phyloP scores from a whole-genome alignment of 495 filamentous ascomycete species.

The Entonaema liquescens region DNA sequence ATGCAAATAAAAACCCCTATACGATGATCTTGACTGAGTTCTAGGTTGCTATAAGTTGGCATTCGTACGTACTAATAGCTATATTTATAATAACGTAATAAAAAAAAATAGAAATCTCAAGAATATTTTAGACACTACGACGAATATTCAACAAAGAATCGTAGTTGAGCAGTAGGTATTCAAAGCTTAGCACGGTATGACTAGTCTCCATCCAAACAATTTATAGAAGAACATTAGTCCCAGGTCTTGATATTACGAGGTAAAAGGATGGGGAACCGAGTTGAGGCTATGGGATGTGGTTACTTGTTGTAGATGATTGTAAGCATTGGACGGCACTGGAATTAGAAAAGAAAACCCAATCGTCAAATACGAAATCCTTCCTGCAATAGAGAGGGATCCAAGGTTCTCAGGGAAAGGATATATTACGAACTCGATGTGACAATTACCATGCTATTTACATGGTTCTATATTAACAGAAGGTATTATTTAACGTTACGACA shows the following conservation, averaged over 20 bases:
- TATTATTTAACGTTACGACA: neutral
- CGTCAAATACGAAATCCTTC: neutral
- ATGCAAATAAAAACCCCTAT: neutral
- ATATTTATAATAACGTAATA: too few relatives aligned
- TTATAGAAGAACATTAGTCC: too few relatives aligned
- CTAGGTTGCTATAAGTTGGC: neutral
- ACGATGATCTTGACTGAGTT: neutral
- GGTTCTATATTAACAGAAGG: neutral
- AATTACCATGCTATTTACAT: neutral
- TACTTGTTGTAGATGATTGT: neutral
- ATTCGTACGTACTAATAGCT: too few relatives aligned
- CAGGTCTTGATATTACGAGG: too few relatives aligned
- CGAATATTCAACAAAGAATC: too few relatives aligned
- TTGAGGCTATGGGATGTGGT: neutral
- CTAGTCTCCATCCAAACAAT: too few relatives aligned
- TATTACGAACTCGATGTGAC: neutral
- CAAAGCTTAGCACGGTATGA: too few relatives aligned
- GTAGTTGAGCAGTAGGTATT: too few relatives aligned
- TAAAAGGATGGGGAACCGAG: neutral
- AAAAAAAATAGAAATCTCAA: too few relatives aligned
- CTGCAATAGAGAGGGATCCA: neutral
- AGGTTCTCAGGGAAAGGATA: neutral
- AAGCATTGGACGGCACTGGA: neutral
- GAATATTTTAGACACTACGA: neutral
- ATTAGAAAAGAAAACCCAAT: neutral